Evolutionary conservation across 2,329 filamentous ascomycete genomes (phyloP).

Genomic region (Sclerotinia minor): DNA sequence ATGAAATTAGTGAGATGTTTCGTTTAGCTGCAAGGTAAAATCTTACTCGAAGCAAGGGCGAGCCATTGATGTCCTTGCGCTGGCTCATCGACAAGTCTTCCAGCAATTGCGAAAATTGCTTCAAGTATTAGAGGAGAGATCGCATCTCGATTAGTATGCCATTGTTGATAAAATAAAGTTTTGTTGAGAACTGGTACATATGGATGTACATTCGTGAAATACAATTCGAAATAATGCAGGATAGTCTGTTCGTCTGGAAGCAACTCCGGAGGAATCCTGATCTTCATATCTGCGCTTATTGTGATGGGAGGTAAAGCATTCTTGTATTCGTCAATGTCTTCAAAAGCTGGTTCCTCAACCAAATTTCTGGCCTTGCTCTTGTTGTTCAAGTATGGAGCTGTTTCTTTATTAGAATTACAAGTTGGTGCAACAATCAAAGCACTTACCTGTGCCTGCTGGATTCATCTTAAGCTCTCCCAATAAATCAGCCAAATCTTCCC

Average conservation of each 20-base stretch:
- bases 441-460: slow-evolving; percentile 78
- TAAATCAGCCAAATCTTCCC: slow-evolving; percentile 71
- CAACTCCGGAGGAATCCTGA: slow-evolving; percentile 86
- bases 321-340: slow-evolving; percentile 73
- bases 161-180: slow-evolving; percentile 80
- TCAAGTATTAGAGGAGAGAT: slow-evolving; percentile 89
- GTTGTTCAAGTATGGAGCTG: slow-evolving; percentile 81
- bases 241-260: slow-evolving; percentile 87
- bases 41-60: slow-evolving; percentile 75
- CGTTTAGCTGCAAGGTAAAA: background rate
- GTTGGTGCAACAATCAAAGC: background rate
- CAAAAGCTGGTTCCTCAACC: slow-evolving; percentile 63
- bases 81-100: slow-evolving; percentile 78
- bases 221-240: slow-evolving; percentile 84
- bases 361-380: slow-evolving; percentile 49
- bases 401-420: slow-evolving; percentile 25
- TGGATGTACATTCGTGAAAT: slow-evolving; percentile 86
- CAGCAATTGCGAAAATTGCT: slow-evolving; percentile 86
- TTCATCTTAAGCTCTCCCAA: slow-evolving; percentile 86
- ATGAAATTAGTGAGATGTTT: slow-evolving; percentile 36
- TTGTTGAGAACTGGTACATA: slow-evolving; percentile 90
- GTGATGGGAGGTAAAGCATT: slow-evolving; percentile 66
- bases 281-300: slow-evolving; percentile 69
- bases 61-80: slow-evolving; percentile 90
- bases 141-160: slow-evolving; percentile 76